A percentile compares a stretch with the other conserved stretches of the same genome.
These are phyloP conservation scores for Berkeleyomyces rouxiae DNA, from an alignment of 2,329 filamentous ascomycete species.

Conservation along the genomic window DNA sequence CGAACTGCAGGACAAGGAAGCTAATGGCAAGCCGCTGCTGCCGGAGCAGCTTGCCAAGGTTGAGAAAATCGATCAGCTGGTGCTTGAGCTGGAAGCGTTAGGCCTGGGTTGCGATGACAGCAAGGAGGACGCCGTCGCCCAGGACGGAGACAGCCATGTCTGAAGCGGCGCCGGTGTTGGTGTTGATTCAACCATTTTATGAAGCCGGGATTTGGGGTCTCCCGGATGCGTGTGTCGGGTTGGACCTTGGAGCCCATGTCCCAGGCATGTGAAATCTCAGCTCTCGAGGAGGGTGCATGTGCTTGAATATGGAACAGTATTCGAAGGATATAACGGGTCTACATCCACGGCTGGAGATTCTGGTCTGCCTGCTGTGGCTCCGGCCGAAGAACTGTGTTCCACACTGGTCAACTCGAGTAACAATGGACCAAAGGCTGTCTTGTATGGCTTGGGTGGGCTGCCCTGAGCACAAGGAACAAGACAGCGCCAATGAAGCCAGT, in stretches of 20 bases:
- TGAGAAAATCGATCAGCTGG: constrained; percentile 87
- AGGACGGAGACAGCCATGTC: neutral
- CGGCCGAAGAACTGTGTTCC: no score
- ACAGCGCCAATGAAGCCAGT: no score
- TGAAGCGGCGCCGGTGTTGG: neutral
- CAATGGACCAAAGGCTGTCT: no score
- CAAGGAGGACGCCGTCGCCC: constrained; percentile 21
- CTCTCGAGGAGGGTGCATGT: no score
- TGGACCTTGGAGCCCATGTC: neutral
- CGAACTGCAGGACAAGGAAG: constrained; percentile 81
- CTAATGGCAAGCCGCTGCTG: constrained; percentile 63
- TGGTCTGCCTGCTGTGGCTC: no score
- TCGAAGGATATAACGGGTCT: no score
- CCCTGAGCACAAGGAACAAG: no score
- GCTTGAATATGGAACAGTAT: no score
- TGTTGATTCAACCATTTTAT: neutral
- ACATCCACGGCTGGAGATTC: no score
- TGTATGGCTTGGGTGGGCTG: no score
- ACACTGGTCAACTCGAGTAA: no score
- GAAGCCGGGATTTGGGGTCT: neutral
- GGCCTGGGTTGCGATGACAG: constrained; percentile 73
- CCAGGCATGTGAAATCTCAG: no score
- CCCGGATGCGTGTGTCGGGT: neutral
- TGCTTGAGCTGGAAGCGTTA: constrained; percentile 69
- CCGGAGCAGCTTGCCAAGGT: constrained; percentile 96